Percentiles rank a stretch among this genome's conserved stretches.
Evolutionary conservation across 2,329 filamentous ascomycete genomes (phyloP).

Genomic region (Verticillium klebahnii): DNA sequence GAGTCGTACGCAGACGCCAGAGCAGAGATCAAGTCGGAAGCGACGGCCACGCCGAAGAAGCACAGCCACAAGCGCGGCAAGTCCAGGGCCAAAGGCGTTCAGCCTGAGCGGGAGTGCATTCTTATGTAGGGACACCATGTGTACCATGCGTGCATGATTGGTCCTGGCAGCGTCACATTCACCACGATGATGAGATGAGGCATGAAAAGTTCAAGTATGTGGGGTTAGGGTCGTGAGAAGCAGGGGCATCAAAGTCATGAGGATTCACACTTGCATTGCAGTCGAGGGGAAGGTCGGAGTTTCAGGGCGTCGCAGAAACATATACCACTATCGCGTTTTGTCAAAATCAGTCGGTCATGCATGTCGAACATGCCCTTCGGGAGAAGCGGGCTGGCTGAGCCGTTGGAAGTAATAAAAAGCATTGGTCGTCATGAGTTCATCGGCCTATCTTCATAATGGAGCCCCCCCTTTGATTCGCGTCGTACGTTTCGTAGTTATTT

Average conservation of each 20-base stretch:
- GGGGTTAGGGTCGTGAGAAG: too few relatives aligned
- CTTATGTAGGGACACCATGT: constrained; percentile 33
- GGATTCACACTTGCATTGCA: background rate
- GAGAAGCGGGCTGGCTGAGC: background rate
- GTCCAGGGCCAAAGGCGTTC: constrained; percentile 26
- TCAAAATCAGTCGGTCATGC: background rate
- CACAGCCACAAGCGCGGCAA: constrained; percentile 30
- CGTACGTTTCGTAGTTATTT: background rate
- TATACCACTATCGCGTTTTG: background rate
- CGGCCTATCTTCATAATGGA: background rate
- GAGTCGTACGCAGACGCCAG: background rate
- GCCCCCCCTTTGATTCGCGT: too few relatives aligned
- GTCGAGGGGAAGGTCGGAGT: background rate
- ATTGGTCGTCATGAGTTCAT: background rate
- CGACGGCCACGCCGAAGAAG: constrained; percentile 12
- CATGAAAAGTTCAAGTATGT: background rate
- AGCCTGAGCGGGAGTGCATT: constrained; percentile 41
- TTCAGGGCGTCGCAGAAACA: background rate
- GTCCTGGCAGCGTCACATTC: background rate
- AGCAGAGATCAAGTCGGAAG: constrained; percentile 14
- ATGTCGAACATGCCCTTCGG: background rate
- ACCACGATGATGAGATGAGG: background rate
- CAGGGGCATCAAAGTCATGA: background rate
- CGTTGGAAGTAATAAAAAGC: background rate
- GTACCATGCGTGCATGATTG: background rate